phyloP scores from a whole-genome alignment of 345 rosid species.

The Acer yangbiense region DNA sequence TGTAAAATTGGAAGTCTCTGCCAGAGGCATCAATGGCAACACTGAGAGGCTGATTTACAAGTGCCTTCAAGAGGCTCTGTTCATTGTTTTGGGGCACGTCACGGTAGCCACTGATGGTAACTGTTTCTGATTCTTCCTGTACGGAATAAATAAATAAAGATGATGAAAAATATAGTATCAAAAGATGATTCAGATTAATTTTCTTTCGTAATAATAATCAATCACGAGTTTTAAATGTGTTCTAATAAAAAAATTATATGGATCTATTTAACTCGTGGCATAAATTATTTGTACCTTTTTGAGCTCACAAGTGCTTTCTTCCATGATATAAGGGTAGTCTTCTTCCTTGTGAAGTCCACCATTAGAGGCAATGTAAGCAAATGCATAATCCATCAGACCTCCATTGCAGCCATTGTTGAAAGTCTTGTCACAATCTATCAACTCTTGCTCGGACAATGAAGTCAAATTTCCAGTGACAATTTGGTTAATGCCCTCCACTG shows the following conservation, averaged over 20 bases:
- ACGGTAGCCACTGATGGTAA: slow-evolving; percentile 52
- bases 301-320: slow-evolving; percentile 56
- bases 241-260: too few relatives aligned
- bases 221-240: too few relatives aligned
- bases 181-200: not conserved
- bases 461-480: slow-evolving; percentile 60
- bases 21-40: slow-evolving; percentile 65
- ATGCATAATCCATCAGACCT: slow-evolving; percentile 66
- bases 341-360: slow-evolving; percentile 65
- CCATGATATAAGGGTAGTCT: slow-evolving; percentile 73
- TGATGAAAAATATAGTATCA: not conserved
- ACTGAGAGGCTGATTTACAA: slow-evolving; percentile 41
- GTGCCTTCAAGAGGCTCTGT: slow-evolving; percentile 50
- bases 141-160: not conserved
- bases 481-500: slow-evolving; percentile 69
- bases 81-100: slow-evolving; percentile 56
- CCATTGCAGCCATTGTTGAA: slow-evolving; percentile 63
- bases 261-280: not conserved
- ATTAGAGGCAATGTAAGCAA: slow-evolving; percentile 41
- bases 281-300: slow-evolving; percentile 33
- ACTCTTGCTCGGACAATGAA: slow-evolving; percentile 61
- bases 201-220: too few relatives aligned
- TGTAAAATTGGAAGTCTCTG: slow-evolving; percentile 64
- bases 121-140: slow-evolving; percentile 44
- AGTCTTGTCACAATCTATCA: slow-evolving; percentile 51